Evolutionary conservation across 805 yeast species (phyloP).

Genomic region (Yarrowia sp.): DNA sequence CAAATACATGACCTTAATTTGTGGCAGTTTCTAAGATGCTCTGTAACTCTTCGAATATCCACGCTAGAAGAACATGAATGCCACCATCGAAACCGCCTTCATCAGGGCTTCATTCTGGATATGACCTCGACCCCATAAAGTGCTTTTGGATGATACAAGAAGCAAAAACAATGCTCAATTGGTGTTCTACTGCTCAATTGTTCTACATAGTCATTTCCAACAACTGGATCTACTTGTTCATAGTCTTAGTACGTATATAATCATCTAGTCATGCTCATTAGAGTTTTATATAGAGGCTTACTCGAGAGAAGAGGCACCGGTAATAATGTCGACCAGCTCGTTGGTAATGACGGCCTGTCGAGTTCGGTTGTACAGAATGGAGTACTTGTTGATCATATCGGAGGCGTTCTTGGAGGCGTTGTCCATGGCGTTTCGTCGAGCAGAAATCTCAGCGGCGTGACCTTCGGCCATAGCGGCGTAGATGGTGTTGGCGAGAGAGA

Average conservation of each 20-base stretch:
- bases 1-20: too few species aligned
- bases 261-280: constrained; percentile 28
- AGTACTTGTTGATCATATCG: constrained; percentile 94
- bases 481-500: constrained; percentile 84
- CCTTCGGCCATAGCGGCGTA: constrained; percentile 95
- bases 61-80: too few species aligned
- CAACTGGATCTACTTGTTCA: background rate
- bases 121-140: too few species aligned
- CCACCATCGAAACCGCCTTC: too few species aligned
- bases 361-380: constrained; percentile 98
- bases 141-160: too few species aligned
- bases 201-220: too few species aligned
- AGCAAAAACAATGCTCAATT: too few species aligned
- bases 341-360: constrained; percentile 99
- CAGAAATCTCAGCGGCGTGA: constrained; percentile 95
- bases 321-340: constrained; percentile 98
- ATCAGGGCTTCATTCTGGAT: too few species aligned
- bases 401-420: constrained; percentile 99
- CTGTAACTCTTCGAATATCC: too few species aligned
- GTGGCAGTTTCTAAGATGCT: too few species aligned
- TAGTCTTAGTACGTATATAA: background rate
- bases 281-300: constrained; percentile 42
- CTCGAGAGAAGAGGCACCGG: constrained; percentile 99
- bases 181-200: too few species aligned
- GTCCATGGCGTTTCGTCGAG: constrained; percentile 99